These are phyloP conservation scores for Cardiospermum halicacabum DNA, from an alignment of 345 rosid genomes.

Conservation along the genomic window DNA sequence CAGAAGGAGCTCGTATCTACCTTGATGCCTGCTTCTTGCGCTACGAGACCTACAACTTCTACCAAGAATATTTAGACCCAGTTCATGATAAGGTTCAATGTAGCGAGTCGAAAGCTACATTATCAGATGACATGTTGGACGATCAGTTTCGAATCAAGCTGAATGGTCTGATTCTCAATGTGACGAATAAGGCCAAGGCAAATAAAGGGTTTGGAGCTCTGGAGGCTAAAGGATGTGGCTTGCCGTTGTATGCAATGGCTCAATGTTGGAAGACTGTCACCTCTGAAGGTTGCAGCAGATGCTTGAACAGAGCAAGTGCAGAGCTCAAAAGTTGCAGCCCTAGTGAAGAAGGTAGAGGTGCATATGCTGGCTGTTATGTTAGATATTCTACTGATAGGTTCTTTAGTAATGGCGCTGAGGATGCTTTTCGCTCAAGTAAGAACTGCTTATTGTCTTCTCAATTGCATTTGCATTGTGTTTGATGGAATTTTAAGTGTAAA, in stretches of 20 bases:
- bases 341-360: conserved; percentile 41
- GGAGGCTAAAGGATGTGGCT: conserved; percentile 18
- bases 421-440: not conserved
- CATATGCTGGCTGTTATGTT: conserved; percentile 59
- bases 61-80: conserved; percentile 35
- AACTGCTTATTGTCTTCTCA: not conserved
- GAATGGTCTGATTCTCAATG: conserved; percentile 29
- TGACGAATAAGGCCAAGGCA: conserved; percentile 32
- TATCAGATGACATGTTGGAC: conserved; percentile 1
- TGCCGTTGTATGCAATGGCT: conserved; percentile 45
- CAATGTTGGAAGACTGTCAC: conserved; percentile 67
- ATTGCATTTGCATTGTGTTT: not conserved
- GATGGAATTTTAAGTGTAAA: not conserved
- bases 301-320: conserved; percentile 41
- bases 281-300: conserved; percentile 37
- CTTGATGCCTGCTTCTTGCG: conserved; percentile 72
- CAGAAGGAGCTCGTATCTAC: conserved; percentile 44
- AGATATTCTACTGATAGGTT: conserved; percentile 50
- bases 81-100: conserved; percentile 28
- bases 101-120: not conserved
- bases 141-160: conserved; percentile 22
- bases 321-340: conserved; percentile 40
- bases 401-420: conserved; percentile 18
- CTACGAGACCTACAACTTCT: conserved; percentile 43
- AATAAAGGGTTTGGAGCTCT: conserved; percentile 38